These are phyloP conservation scores for Coelastrella sp. DNA, from an alignment of 139 green algal species.

Conservation along the genomic window DNA sequence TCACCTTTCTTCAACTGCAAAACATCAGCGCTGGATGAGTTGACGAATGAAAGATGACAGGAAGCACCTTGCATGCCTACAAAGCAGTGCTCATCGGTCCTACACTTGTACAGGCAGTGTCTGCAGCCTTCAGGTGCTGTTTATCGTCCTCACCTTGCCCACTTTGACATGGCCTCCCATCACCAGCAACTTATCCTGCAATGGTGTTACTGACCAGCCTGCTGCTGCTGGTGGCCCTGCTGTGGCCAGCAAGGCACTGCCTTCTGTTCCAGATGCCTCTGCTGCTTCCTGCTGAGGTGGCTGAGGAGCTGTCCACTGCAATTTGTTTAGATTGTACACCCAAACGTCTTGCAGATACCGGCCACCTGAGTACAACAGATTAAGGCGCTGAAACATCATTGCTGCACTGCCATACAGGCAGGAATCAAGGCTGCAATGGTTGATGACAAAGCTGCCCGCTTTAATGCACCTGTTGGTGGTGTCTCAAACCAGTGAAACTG, in stretches of 20 bases:
- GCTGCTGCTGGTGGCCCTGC: slow-evolving; percentile 33
- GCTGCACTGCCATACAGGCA: no score
- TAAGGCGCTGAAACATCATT: no score
- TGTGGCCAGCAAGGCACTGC: slow-evolving; percentile 13
- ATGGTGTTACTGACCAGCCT: slow-evolving; percentile 62
- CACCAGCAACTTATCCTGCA: slow-evolving; percentile 72
- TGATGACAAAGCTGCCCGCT: background rate
- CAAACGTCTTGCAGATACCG: slow-evolving; percentile 91
- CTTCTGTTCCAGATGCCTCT: background rate
- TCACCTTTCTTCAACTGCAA: slow-evolving; percentile 68
- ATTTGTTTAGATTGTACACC: slow-evolving; percentile 80
- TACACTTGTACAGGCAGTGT: background rate
- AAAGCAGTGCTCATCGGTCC: background rate
- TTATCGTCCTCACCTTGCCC: slow-evolving; percentile 32
- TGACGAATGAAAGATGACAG: background rate
- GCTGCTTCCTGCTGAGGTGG: slow-evolving; percentile 19
- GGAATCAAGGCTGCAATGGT: background rate
- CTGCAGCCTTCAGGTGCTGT: background rate
- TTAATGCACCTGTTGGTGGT: no score
- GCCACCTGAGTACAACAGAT: slow-evolving; percentile 62
- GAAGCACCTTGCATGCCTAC: background rate
- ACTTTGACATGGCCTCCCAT: slow-evolving; percentile 90
- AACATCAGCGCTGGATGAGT: background rate
- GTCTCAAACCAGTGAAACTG: no score
- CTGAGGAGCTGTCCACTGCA: slow-evolving; percentile 74